Conservation (phyloP, 495 filamentous ascomycete genomes). For the Talaromyces ruber region DNA sequence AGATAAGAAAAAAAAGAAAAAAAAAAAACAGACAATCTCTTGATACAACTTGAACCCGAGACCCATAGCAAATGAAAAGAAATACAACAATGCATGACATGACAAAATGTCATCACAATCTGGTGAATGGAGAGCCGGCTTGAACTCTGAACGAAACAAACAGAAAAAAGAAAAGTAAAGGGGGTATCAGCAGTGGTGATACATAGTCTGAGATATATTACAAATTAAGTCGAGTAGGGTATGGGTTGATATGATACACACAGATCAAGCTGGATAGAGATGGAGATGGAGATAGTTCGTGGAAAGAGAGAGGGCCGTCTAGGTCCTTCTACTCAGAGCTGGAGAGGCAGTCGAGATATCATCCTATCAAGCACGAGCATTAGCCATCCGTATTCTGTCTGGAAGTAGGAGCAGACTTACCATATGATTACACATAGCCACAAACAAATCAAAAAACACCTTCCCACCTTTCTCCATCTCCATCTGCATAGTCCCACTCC, state of each 20-base stretch:
- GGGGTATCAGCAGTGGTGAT: background rate
- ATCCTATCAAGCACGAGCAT: conserved; percentile 9
- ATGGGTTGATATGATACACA: background rate
- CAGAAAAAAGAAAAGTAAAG: background rate
- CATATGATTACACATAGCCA: conserved; percentile 88
- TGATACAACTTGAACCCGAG: background rate
- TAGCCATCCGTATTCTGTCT: background rate
- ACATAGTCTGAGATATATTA: background rate
- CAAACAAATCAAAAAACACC: conserved; percentile 89
- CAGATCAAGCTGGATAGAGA: background rate
- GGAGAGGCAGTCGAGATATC: conserved; percentile 16
- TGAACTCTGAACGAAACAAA: background rate
- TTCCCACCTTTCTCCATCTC: conserved; percentile 85
- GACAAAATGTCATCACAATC: background rate
- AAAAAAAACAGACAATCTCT: background rate
- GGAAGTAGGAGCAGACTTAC: conserved; percentile 17
- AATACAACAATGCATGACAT: background rate
- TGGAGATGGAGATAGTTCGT: background rate
- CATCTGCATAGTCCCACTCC: conserved; percentile 92
- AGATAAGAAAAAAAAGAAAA: too few species aligned
- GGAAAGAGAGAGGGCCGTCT: background rate
- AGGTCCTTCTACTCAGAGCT: background rate
- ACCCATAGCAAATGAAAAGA: background rate
- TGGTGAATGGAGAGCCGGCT: background rate
- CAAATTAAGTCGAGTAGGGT: background rate